Base-by-base conservation (phyloP, 2,329 filamentous ascomycete species). In the Hymenoscyphus salicellus region DNA sequence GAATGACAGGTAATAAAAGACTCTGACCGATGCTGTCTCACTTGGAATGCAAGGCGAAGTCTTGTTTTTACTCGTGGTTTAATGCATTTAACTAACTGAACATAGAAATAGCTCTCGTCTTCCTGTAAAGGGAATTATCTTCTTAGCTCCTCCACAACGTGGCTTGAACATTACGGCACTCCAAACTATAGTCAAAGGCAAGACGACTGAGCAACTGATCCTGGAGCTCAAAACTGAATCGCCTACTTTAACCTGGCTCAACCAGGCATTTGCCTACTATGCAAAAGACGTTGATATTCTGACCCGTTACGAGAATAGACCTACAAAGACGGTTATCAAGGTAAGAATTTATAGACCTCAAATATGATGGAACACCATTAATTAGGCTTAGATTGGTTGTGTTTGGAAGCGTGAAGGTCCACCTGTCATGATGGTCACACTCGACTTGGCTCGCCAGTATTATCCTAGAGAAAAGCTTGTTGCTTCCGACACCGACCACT, bases 131-230 rank as follows among this genome's bases (percentile, higher is more conserved):
- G 41, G 56, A 17, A 58, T 73, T 8, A 59, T 73, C 20, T 73
- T 73, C 36, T 63, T 73, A 20, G 72, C 67, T 5, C 66, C 67
- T 11, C 72, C 72, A 5, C 70, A 73, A 63, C 59, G 64, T n/a
- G 72, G 72, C n/a, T 58, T 73, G 14, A 60, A 73, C 17, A 67
- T 64, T 8, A 62, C 63, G 11, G 67, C 70, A 5, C 46, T 73
- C 5, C 46, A 68, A 32, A 68, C 64, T n/a, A 59, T 73, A 4
- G 70, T 70, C 5, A 68, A 67, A 52, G 62, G 64, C n/a, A 46
- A 66, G 56, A 60, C 70, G 8, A 67, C 60, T 8, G 64, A 66
- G 38, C 56, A 16, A 11, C 14, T 46, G n/a, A 20, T 46, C 3
- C 16, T 17, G 10, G 41, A 46, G 41, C n/a, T 46, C 16, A 46